A percentile compares a stretch with the other conserved stretches of the same genome.
Conservation (phyloP, 2,329 filamentous ascomycete genomes). For the Colletotrichum tabaci region DNA sequence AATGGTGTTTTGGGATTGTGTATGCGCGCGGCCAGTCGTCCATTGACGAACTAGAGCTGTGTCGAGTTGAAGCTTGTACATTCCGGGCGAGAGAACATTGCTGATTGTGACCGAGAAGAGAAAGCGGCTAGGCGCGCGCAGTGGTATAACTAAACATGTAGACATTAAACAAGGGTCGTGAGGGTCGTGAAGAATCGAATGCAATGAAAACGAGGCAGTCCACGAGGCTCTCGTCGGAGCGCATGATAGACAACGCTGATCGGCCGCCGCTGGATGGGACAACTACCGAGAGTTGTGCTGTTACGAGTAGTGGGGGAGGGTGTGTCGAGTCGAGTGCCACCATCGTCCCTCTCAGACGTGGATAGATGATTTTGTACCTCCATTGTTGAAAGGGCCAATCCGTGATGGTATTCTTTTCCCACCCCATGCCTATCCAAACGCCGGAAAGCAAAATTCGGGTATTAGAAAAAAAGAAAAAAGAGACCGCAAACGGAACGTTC, state of each 20-base stretch:
- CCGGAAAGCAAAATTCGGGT: conserved; percentile 47
- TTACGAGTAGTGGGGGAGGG: conserved; percentile 1
- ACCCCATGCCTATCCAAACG: conserved; percentile 54
- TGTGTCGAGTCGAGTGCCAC: conserved; percentile 2
- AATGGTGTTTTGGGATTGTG: conserved; percentile 9
- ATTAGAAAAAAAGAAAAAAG: background rate
- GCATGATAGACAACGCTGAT: conserved; percentile 8
- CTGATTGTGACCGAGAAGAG: conserved; percentile 39
- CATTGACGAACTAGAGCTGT: conserved; percentile 5
- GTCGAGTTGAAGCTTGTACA: conserved; percentile 31
- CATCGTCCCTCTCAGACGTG: conserved; percentile 18
- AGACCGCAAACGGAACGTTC: conserved; percentile 31
- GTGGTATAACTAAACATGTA: conserved; percentile 44
- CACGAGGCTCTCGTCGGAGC: conserved; percentile 26
- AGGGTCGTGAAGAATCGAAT: conserved; percentile 45
- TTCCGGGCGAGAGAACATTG: conserved; percentile 16
- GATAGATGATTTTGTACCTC: conserved; percentile 13
- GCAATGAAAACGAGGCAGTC: conserved; percentile 29
- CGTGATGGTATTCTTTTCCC: conserved; percentile 37
- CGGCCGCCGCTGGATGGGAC: background rate
- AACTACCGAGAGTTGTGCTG: background rate
- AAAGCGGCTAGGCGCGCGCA: conserved; percentile 41
- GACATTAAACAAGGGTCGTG: conserved; percentile 45
- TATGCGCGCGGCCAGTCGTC: conserved; percentile 26
- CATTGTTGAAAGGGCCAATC: conserved; percentile 27